Evolutionary conservation across 371 early-diverging fungal species (phyloP).

Genomic region (Nematocida ausubeli): DNA sequence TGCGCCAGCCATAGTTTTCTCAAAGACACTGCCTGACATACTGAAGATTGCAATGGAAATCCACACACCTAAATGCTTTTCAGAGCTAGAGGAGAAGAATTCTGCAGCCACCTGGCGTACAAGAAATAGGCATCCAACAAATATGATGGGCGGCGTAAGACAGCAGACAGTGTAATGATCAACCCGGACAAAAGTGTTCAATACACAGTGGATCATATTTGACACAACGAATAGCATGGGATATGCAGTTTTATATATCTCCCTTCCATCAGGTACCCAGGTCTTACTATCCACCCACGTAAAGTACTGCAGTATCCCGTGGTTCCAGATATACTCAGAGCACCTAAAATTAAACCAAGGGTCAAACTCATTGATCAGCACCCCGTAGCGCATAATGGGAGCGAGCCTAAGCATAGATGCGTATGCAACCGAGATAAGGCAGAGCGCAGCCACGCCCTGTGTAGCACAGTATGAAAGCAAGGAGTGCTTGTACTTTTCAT

Average conservation of each 20-base stretch:
- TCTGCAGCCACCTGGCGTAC: conserved; percentile 73
- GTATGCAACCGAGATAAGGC: not conserved
- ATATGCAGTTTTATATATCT: conserved; percentile 91
- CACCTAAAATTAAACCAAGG: conserved; percentile 96
- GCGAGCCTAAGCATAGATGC: conserved; percentile 72
- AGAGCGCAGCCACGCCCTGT: not conserved
- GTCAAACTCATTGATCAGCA: conserved; percentile 95
- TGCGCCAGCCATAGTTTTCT: conserved; percentile 93
- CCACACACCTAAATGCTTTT: not conserved
- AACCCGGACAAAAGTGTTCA: conserved; percentile 72
- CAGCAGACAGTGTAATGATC: conserved; percentile 77
- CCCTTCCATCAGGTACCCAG: conserved; percentile 89
- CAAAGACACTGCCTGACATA: conserved; percentile 93
- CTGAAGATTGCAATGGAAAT: conserved; percentile 81
- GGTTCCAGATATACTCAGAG: conserved; percentile 83
- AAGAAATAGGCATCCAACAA: conserved; percentile 80
- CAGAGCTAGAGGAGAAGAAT: conserved; percentile 64
- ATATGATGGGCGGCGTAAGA: conserved; percentile 86
- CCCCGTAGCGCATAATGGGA: conserved; percentile 83
- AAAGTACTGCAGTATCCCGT: conserved; percentile 90
- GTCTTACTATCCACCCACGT: conserved; percentile 96
- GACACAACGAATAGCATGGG: conserved; percentile 89
- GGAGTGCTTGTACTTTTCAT: not conserved
- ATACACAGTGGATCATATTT: conserved; percentile 81
- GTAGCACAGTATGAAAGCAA: not conserved